phyloP scores from a whole-genome alignment of 345 rosid species.

The Melastoma malabathricum region DNA sequence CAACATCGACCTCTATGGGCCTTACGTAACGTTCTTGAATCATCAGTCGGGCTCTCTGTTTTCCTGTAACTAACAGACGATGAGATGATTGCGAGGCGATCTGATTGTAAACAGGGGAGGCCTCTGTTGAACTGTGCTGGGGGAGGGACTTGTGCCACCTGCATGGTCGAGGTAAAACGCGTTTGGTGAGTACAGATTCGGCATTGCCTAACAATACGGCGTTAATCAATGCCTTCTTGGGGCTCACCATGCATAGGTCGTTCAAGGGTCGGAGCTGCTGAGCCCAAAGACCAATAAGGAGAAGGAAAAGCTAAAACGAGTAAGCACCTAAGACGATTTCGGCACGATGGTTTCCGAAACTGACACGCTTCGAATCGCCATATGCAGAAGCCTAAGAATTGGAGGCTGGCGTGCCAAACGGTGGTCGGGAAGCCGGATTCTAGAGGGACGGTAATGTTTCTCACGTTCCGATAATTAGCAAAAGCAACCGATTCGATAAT shows the following conservation, averaged over 20 bases:
- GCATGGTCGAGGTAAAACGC: constrained; percentile 72
- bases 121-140: constrained; percentile 77
- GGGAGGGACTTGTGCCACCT: constrained; percentile 83
- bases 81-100: neutral
- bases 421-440: constrained; percentile 67
- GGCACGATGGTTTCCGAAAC: neutral
- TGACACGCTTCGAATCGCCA: too few species aligned
- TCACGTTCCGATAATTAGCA: too few species aligned
- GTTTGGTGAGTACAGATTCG: neutral
- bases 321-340: constrained; percentile 5
- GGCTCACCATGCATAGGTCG: constrained; percentile 25
- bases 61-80: neutral
- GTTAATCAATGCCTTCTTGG: neutral
- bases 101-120: constrained; percentile 30
- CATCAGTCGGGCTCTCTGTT: neutral
- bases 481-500: too few species aligned
- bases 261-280: constrained; percentile 71
- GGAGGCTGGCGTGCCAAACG: constrained; percentile 93
- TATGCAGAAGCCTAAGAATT: constrained; percentile 66
- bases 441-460: constrained; percentile 43
- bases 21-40: constrained; percentile 43
- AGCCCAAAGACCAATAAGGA: constrained; percentile 64
- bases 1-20: constrained; percentile 79
- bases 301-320: constrained; percentile 66
- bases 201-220: too few species aligned